These are phyloP conservation scores for Botryotinia globosa DNA, from an alignment of 2,329 filamentous ascomycete genomes.

Conservation along the genomic window DNA sequence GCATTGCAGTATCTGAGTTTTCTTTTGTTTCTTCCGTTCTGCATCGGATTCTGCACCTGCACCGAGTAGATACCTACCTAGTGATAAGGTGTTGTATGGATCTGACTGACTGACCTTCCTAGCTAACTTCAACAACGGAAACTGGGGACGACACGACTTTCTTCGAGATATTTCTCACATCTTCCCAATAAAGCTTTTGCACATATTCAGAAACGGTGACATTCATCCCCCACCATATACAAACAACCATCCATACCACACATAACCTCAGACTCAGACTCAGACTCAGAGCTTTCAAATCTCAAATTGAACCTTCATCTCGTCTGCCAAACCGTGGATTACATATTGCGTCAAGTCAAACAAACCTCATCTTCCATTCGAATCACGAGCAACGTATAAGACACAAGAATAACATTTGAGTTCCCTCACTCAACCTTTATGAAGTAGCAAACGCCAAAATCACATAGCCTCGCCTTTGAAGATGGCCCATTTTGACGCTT, in stretches of 20 bases:
- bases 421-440: conserved; percentile 19
- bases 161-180: not conserved
- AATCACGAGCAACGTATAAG: not conserved
- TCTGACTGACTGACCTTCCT: not conserved
- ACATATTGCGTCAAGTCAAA: not conserved
- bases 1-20: conserved; percentile 1
- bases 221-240: conserved; percentile 2
- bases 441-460: conserved; percentile 26
- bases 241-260: not conserved
- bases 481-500: conserved; percentile 33
- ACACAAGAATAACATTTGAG: not conserved
- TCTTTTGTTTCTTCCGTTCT: not conserved
- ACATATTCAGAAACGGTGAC: not conserved
- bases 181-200: not conserved
- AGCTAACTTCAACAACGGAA: not conserved
- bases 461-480: conserved; percentile 30
- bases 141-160: not conserved
- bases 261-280: not conserved
- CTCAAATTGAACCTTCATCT: not conserved
- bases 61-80: not conserved
- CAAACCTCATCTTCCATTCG: not conserved
- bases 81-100: not conserved
- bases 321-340: not conserved
- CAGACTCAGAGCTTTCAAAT: not conserved
- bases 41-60: conserved; percentile 4